Percentiles rank a stretch among this genome's conserved stretches.
Conservation (phyloP, 2,329 filamentous ascomycete species). For the Ophiostoma pallidulum region DNA sequence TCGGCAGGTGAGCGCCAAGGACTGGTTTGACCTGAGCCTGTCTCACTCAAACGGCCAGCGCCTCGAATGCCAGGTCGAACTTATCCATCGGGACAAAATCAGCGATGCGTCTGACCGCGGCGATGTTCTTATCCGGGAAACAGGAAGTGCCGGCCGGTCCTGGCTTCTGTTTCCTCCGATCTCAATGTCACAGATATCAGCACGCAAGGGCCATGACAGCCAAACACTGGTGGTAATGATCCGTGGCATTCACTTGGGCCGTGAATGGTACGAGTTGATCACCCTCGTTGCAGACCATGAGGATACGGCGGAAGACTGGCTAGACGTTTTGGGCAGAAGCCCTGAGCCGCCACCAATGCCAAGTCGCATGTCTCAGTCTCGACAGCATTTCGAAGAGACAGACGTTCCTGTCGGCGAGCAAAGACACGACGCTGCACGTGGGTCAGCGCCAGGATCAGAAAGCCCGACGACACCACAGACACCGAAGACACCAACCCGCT, state of each 20-base stretch:
- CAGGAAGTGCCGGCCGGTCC: conserved; percentile 56
- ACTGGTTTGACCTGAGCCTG: conserved; percentile 79
- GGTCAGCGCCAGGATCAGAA: background rate
- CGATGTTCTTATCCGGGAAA: conserved; percentile 86
- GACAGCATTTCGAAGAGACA: conserved; percentile 14
- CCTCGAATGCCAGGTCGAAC: conserved; percentile 78
- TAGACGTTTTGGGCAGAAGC: conserved; percentile 61
- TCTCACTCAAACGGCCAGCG: conserved; percentile 84
- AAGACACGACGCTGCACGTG: conserved; percentile 18
- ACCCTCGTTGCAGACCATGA: conserved; percentile 68
- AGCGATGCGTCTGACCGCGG: conserved; percentile 58
- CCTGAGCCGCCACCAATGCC: conserved; percentile 26
- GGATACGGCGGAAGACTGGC: conserved; percentile 74
- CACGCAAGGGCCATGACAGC: conserved; percentile 60
- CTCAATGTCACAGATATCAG: conserved; percentile 63
- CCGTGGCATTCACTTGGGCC: conserved; percentile 45
- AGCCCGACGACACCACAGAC: conserved; percentile 4
- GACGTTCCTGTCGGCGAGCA: conserved; percentile 33
- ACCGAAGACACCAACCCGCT: conserved; percentile 19
- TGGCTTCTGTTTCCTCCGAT: conserved; percentile 92
- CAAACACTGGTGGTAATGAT: conserved; percentile 81
- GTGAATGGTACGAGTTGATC: conserved; percentile 77
- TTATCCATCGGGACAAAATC: conserved; percentile 74
- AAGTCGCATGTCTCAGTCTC: conserved; percentile 12
- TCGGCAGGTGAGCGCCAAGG: conserved; percentile 78